phyloP scores from a whole-genome alignment of 495 filamentous ascomycete species.

The Immersiella caudata region DNA sequence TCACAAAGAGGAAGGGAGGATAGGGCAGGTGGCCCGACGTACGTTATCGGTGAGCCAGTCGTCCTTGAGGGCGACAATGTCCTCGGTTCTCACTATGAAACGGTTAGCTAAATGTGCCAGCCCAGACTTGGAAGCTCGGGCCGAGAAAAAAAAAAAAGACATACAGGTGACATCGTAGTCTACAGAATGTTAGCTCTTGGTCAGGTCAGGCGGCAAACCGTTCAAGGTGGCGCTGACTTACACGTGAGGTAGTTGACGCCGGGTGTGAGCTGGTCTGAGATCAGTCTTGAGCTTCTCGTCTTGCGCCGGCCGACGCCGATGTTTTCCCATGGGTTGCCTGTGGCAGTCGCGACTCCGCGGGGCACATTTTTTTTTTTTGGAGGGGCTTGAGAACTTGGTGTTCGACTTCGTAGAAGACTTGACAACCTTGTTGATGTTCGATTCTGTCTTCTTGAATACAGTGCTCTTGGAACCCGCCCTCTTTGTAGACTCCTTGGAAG shows the following conservation, averaged over 20 bases:
- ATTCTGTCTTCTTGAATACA: constrained; percentile 1
- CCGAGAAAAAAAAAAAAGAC: too few species aligned
- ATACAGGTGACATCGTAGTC: constrained; percentile 52
- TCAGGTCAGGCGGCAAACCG: not conserved
- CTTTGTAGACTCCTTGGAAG: not conserved
- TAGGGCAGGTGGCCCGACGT: constrained; percentile 38
- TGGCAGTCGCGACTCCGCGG: not conserved
- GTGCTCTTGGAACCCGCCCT: not conserved
- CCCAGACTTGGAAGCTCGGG: not conserved
- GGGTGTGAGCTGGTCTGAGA: constrained; percentile 34
- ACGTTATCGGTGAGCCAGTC: constrained; percentile 99
- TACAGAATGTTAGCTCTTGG: constrained; percentile 24
- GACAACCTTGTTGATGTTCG: constrained; percentile 4
- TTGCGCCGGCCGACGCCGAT: not conserved
- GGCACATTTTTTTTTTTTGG: not conserved
- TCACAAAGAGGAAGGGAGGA: too few species aligned
- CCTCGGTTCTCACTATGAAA: constrained; percentile 59
- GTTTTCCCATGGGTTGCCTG: not conserved
- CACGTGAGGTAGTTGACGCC: constrained; percentile 48
- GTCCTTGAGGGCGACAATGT: constrained; percentile 81
- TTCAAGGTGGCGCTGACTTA: constrained; percentile 27
- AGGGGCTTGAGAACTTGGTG: not conserved
- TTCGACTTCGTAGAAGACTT: constrained; percentile 16
- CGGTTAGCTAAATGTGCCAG: constrained; percentile 24
- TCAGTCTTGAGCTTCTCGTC: not conserved